These are phyloP conservation scores for Kwoniella dendrophila DNA, from an alignment of 768 basidiomycete species.

Conservation along the genomic window DNA sequence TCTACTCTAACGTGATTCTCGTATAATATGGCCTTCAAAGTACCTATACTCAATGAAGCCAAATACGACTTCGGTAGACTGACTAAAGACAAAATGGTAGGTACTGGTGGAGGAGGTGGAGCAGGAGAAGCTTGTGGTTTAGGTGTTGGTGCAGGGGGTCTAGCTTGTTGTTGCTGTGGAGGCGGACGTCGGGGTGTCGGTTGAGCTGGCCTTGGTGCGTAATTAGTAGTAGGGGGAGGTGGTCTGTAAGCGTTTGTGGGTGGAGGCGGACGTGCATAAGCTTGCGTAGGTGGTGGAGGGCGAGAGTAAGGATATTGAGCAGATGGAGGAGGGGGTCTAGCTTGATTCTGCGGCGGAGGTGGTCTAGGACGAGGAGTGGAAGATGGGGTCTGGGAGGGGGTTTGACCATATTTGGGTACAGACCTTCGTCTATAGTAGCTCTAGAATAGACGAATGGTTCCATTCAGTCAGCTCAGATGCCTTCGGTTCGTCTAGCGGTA, in stretches of 20 bases:
- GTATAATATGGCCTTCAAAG: constrained; percentile 77
- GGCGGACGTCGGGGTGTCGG: constrained; percentile 35
- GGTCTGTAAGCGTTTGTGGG: constrained; percentile 27
- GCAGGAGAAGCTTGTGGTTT: constrained; percentile 50
- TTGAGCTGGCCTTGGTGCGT: constrained; percentile 18
- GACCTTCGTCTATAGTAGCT: constrained; percentile 50
- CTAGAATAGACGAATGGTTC: constrained; percentile 19
- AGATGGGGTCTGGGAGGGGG: constrained; percentile 16
- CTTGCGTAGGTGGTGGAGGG: constrained; percentile 31
- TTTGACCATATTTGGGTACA: constrained; percentile 46
- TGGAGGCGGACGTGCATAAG: constrained; percentile 35
- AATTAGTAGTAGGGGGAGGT: constrained; percentile 5
- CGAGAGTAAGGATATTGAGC: constrained; percentile 16
- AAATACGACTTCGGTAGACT: constrained; percentile 65
- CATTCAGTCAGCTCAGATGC: no score
- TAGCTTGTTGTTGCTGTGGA: constrained; percentile 13
- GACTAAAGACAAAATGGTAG: constrained; percentile 71
- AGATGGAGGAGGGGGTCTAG: constrained; percentile 17
- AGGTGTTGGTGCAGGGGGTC: constrained; percentile 35
- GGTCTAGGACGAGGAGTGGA: constrained; percentile 8
- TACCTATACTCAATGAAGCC: constrained; percentile 66
- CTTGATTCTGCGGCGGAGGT: constrained; percentile 10
- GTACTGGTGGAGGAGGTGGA: constrained; percentile 59
- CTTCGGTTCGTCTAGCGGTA: no score
- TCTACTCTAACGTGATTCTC: constrained; percentile 69